A percentile compares a stretch with the other conserved stretches of the same genome.
Evolutionary conservation across 148 eudicot genomes (phyloP).

Genomic region (Spergularia bocconei): DNA sequence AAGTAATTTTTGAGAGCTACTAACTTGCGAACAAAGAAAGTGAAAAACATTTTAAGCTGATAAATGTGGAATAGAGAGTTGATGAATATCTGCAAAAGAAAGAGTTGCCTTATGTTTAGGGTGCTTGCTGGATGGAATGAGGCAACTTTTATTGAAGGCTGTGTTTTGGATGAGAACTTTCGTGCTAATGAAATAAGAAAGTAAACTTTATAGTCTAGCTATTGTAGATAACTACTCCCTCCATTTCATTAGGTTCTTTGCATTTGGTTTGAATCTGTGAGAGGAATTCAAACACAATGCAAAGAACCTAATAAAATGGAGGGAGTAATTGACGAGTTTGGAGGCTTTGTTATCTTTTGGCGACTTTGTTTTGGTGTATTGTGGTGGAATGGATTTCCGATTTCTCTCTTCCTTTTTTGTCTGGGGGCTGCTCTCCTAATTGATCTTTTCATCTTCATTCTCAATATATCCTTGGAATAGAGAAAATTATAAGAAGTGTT

Average conservation of each 20-base stretch:
- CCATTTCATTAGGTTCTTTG: no score
- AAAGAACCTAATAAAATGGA: no score
- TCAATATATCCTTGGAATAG: background rate
- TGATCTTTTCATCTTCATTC: background rate
- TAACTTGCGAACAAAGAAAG: no score
- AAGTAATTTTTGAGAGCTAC: no score
- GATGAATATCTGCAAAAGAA: no score
- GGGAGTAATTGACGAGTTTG: background rate
- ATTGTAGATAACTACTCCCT: background rate
- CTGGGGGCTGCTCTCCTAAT: background rate
- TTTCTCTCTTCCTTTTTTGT: background rate
- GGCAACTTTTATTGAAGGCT: background rate
- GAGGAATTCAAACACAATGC: no score
- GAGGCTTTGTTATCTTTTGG: background rate
- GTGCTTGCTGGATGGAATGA: background rate
- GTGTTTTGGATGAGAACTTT: background rate
- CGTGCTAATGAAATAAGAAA: background rate
- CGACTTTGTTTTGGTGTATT: background rate
- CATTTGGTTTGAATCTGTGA: no score
- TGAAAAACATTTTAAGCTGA: no score
- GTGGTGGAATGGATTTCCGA: background rate
- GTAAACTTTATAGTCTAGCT: background rate
- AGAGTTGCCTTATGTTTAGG: background rate
- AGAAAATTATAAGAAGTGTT: background rate
- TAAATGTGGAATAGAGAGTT: no score